phyloP scores from a whole-genome alignment of 768 basidiomycete species.

The Leccinum subgranulosum region DNA sequence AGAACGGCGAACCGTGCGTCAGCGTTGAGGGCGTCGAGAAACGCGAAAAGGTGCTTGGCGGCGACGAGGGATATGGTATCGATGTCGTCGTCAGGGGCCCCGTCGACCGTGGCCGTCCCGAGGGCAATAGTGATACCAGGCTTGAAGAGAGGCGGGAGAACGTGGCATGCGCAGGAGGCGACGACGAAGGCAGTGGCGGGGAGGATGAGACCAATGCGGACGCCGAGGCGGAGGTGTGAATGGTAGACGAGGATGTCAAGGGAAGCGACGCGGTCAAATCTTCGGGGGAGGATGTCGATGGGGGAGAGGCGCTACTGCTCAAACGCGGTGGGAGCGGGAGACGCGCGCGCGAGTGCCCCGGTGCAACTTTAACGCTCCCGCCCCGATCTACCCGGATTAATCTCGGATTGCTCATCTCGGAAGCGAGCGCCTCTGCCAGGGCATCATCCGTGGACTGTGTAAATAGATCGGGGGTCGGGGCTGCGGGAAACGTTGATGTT shows the following conservation, averaged over 20 bases:
- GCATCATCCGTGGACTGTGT: constrained; percentile 33
- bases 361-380: constrained; percentile 13
- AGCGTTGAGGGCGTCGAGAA: constrained; percentile 19
- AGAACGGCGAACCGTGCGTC: constrained; percentile 53
- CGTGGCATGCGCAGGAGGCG: constrained; percentile 31
- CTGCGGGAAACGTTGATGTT: constrained; percentile 6
- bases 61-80: constrained; percentile 6
- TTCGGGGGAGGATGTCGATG: constrained; percentile 18
- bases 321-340: constrained; percentile 21
- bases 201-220: neutral
- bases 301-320: constrained; percentile 22
- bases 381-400: constrained; percentile 1
- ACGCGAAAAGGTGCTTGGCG: constrained; percentile 11
- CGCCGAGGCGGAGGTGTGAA: neutral
- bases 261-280: constrained; percentile 16
- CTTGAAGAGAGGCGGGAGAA: constrained; percentile 46
- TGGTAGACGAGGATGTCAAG: neutral
- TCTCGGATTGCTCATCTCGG: constrained; percentile 19
- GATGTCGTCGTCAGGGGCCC: constrained; percentile 2
- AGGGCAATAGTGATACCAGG: constrained; percentile 48
- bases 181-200: neutral
- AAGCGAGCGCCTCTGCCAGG: constrained; percentile 38
- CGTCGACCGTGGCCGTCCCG: constrained; percentile 13
- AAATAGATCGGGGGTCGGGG: constrained; percentile 32
- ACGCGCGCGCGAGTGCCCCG: constrained; percentile 9